Base-by-base conservation (phyloP, 1,284 basidiomycete genomes). In the Trichosporon coremiiforme region DNA sequence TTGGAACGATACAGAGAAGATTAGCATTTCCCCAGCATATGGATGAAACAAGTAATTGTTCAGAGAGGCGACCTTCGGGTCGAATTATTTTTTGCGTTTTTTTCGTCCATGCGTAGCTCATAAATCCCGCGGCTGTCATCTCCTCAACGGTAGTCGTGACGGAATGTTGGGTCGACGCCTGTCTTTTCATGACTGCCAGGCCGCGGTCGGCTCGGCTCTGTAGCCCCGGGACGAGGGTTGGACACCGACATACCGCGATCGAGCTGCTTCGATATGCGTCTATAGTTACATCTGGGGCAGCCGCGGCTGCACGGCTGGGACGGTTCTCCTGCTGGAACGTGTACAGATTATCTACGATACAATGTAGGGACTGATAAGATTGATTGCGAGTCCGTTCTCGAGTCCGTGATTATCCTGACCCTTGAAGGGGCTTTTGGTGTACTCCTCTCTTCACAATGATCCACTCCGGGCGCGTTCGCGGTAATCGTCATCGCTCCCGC, bases 51-150 rank as follows among this genome's bases (percentile, higher is more conserved):
- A n/a, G n/a, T n/a, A n/a, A n/a, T n/a, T n/a, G n/a, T 60, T 60
- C 57, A 62, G 57, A 62, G 55, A 62, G 57, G 57, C 57, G 57
- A 62, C 57, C 57, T 62, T 62, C 57, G 57, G 57, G 57, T 62
- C 57, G 57, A 62, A 62, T 62, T 62, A 62, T 62, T 62, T 62
- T 62, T 62, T 62, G 57, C 15, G 17, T 25, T 33, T 62, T 62
- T 25, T n/a, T n/a, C 57, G 7, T 20, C 31, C 17, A 45, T 45
- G 41, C 41, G n/a, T 45, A 8, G 5, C 17, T 4, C 41, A 4
- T 7, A 15, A 45, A 17, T n/a, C 17, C 41, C 41, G 41, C 41
- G 41, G 41, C 41, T 45, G 41, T 41, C 38, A 12, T 41, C 9
- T 41, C 12, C 9, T 17, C 38, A 12, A 41, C 33, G 33, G 33